Base-by-base conservation (phyloP, 495 filamentous ascomycete genomes). In the Xylaria intraflava region DNA sequence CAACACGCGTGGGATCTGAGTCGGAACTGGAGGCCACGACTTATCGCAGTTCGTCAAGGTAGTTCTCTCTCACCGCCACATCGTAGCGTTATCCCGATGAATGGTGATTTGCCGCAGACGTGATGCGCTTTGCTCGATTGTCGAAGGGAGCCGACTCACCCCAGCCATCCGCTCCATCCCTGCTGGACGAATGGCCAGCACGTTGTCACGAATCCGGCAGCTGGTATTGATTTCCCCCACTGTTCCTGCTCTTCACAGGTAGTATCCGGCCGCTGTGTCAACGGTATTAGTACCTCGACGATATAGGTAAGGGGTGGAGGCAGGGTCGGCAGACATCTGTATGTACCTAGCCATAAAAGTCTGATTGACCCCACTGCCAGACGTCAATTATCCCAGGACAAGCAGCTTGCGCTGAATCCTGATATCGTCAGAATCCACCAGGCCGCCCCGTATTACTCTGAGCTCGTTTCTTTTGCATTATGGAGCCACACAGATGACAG, bases 221-320 rank as follows among this genome's bases (percentile, higher is more conserved):
- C 57, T 46, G 36, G 33, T 31, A 52, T 43, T 44, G 23, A 41
- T 50, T n/a, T 39, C 46, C 35, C 29, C 24, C n/a, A n/a, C n/a
- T n/a, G n/a, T n/a, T n/a, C n/a, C n/a, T n/a, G n/a, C n/a, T n/a
- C n/a, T n/a, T 36, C 31, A 31, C 46, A 22, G n/a, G 56, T 56
- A 40, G 35, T 56, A 19, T 56, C 61, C 45, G 62, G 52, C 54
- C 59, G 57, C 47, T 51, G 38, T 43, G 41, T 53, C n/a, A n/a
- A n/a, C n/a, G n/a, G n/a, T 51, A 59, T 56, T 63, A 63, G 63
- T 61, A 61, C 43, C 39, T 50, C 33, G 41, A 46, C 47, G 53
- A 61, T 66, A 66, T 66, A 66, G 63, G 55, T 45, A 51, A 52
- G 35, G 45, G 42, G 41, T 55, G 38, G 36, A 42, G 49, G 41